Percentiles rank a stretch among this genome's conserved stretches.
phyloP scores from a whole-genome alignment of 805 yeast species.

The Suhomyces tanzawaensis region DNA sequence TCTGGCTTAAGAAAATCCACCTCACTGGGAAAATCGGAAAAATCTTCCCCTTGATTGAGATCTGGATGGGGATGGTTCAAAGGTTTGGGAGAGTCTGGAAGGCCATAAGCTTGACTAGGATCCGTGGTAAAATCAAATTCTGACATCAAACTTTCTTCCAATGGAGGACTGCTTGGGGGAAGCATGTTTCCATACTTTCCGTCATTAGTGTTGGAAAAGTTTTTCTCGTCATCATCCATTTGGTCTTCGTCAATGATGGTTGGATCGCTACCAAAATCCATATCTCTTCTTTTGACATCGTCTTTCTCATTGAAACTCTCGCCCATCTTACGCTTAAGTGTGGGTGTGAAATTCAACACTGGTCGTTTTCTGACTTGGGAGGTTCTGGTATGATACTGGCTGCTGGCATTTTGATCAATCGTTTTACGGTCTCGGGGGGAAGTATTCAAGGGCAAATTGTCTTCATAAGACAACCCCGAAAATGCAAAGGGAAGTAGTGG shows the following conservation, averaged over 20 bases:
- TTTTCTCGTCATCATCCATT: constrained; percentile 13
- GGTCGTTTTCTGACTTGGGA: constrained; percentile 17
- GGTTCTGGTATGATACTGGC: constrained; percentile 42
- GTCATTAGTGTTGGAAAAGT: neutral
- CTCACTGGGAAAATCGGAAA: constrained; percentile 9
- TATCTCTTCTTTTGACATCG: constrained; percentile 35
- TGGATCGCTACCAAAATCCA: constrained; percentile 18
- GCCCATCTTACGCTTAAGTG: constrained; percentile 42
- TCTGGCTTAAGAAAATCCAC: constrained; percentile 7
- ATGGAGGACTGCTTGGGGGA: constrained; percentile 42
- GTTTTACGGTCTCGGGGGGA: constrained; percentile 40
- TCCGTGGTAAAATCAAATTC: constrained; percentile 31
- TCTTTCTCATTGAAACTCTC: constrained; percentile 43
- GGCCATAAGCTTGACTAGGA: constrained; percentile 14
- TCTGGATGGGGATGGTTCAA: neutral
- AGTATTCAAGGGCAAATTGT: constrained; percentile 30
- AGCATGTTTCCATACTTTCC: constrained; percentile 5
- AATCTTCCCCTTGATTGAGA: neutral
- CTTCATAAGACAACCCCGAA: constrained; percentile 31
- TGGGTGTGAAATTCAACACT: constrained; percentile 23
- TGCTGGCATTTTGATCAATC: constrained; percentile 45
- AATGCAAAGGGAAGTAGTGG: constrained; percentile 52
- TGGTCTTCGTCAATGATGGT: constrained; percentile 18
- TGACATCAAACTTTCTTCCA: constrained; percentile 23
- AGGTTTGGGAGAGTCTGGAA: constrained; percentile 30